Conservation (phyloP, 2,329 filamentous ascomycete species). For the Huntiella moniliformis region DNA sequence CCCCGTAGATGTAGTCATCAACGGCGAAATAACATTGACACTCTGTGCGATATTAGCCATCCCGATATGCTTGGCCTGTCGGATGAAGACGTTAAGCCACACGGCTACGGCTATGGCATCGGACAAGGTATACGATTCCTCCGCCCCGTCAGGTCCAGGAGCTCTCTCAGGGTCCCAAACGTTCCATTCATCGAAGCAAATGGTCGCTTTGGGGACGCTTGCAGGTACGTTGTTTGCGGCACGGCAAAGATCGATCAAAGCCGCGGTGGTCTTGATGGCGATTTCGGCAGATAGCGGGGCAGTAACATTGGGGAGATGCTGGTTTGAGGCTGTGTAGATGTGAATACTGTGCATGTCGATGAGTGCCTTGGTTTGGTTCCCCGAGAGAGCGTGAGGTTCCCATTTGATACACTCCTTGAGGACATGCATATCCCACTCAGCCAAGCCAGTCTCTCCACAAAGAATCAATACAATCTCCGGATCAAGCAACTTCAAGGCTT, state of each 20-base stretch:
- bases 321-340: conserved; percentile 47
- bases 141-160: conserved; percentile 51
- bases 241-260: conserved; percentile 53
- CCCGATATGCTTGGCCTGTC: conserved; percentile 49
- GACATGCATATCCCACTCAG: conserved; percentile 55
- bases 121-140: conserved; percentile 54
- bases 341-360: conserved; percentile 73
- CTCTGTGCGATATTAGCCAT: conserved; percentile 67
- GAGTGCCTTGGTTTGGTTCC: conserved; percentile 22
- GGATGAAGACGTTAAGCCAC: conserved; percentile 60
- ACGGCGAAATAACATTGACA: conserved; percentile 59
- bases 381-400: conserved; percentile 19
- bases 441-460: conserved; percentile 52
- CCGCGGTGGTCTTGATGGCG: conserved; percentile 50
- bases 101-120: conserved; percentile 58
- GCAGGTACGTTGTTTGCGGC: conserved; percentile 47
- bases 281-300: conserved; percentile 54
- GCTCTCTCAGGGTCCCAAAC: conserved; percentile 60
- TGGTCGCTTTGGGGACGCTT: conserved; percentile 42
- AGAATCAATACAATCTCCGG: conserved; percentile 51
- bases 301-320: conserved; percentile 24
- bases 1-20: conserved; percentile 50
- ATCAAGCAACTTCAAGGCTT: conserved; percentile 52
- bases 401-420: conserved; percentile 45
- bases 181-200: conserved; percentile 78